Evolutionary conservation across 495 filamentous ascomycete genomes (phyloP).

Genomic region (Hypoxylon perforatum): DNA sequence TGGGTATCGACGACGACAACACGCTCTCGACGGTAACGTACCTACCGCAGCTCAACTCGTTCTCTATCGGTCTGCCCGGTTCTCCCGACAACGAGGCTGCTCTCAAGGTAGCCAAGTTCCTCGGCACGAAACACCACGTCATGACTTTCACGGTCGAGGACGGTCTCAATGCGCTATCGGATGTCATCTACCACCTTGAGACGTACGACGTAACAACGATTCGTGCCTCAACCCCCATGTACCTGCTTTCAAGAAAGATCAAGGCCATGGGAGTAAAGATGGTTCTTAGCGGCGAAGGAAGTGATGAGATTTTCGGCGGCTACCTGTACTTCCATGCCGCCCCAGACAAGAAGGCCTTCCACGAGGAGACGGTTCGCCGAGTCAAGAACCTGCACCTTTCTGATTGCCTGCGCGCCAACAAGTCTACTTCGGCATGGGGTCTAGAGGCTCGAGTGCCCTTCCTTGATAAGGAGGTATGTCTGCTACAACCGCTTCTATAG

Average conservation of each 20-base stretch:
- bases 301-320: slow-evolving; percentile 97
- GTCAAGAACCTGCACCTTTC: slow-evolving; percentile 96
- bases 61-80: slow-evolving; percentile 93
- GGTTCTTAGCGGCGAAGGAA: slow-evolving; percentile 96
- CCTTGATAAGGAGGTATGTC: slow-evolving; percentile 83
- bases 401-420: slow-evolving; percentile 97
- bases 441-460: slow-evolving; percentile 98
- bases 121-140: slow-evolving; percentile 96
- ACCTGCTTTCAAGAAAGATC: slow-evolving; percentile 95
- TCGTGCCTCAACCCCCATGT: slow-evolving; percentile 98
- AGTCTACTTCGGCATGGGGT: slow-evolving; percentile 98
- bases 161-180: slow-evolving; percentile 91
- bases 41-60: slow-evolving; percentile 94
- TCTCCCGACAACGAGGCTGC: slow-evolving; percentile 93
- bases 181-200: slow-evolving; percentile 98
- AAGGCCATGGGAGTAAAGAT: slow-evolving; percentile 99
- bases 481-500: neutral
- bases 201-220: slow-evolving; percentile 98
- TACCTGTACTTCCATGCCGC: slow-evolving; percentile 99
- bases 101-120: slow-evolving; percentile 88
- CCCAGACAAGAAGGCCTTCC: slow-evolving; percentile 89
- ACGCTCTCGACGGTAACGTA: slow-evolving; percentile 89
- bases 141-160: slow-evolving; percentile 99
- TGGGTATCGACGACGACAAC: slow-evolving; percentile 93
- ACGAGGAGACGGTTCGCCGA: slow-evolving; percentile 89